These are phyloP conservation scores for Spizellomyces sp. DNA, from an alignment of 192 early-diverging fungal species.

Conservation along the genomic window DNA sequence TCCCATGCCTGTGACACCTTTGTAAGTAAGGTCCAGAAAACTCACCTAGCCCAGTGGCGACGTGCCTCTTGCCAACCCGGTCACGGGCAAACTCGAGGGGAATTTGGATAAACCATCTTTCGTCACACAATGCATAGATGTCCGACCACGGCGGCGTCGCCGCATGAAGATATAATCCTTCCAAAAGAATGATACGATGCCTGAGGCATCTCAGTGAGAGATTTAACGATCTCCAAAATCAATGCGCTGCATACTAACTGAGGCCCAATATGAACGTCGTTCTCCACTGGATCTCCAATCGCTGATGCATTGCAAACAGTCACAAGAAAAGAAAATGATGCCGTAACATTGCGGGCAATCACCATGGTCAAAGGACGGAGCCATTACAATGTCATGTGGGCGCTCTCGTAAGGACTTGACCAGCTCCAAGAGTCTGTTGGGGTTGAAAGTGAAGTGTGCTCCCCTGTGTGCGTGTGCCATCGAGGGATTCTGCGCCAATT, in stretches of 20 bases:
- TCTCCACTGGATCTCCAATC: constrained; percentile 50
- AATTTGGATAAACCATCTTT: constrained; percentile 52
- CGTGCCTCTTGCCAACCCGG: constrained; percentile 48
- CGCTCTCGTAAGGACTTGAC: constrained; percentile 19
- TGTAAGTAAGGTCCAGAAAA: neutral
- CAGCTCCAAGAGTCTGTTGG: constrained; percentile 30
- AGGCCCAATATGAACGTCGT: constrained; percentile 40
- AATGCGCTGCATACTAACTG: neutral
- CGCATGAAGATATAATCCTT: constrained; percentile 56
- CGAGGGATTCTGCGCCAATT: constrained; percentile 35
- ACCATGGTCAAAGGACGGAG: constrained; percentile 48
- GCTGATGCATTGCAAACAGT: constrained; percentile 38
- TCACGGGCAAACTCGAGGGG: constrained; percentile 21
- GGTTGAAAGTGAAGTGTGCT: constrained; percentile 61
- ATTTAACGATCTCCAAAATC: neutral
- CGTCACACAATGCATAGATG: constrained; percentile 38
- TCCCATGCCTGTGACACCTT: neutral
- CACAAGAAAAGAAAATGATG: neutral
- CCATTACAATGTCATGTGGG: neutral
- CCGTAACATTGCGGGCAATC: neutral
- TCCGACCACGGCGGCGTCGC: constrained; percentile 43
- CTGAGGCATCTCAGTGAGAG: constrained; percentile 10
- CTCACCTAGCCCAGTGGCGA: constrained; percentile 41
- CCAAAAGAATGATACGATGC: constrained; percentile 52
- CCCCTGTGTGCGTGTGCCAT: constrained; percentile 48